A percentile compares a stretch with the other conserved stretches of the same genome.
These are phyloP conservation scores for Xylaria multiplex DNA, from an alignment of 2,329 filamentous ascomycete genomes.

Conservation along the genomic window DNA sequence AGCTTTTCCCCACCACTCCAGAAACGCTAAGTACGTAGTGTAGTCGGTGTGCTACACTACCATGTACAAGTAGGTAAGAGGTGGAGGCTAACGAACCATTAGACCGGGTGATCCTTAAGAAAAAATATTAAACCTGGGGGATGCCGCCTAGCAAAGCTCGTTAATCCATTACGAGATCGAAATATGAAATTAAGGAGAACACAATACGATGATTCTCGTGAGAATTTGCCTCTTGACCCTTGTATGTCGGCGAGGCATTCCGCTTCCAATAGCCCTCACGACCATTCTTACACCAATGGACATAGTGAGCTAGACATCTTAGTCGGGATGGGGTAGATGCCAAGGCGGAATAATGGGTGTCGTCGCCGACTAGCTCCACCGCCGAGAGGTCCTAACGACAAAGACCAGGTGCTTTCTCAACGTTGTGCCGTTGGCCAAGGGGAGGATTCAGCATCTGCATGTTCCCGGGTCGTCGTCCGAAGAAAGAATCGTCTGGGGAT, in stretches of 20 bases:
- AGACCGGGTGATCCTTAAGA: not conserved
- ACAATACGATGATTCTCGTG: not conserved
- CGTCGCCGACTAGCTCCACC: constrained; percentile 38
- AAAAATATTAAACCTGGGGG: constrained; percentile 1
- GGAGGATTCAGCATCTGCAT: constrained; percentile 25
- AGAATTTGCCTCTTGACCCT: constrained; percentile 1
- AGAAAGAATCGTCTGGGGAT: not conserved
- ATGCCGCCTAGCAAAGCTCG: not conserved
- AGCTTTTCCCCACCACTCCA: constrained; percentile 14
- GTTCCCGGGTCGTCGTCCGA: constrained; percentile 7
- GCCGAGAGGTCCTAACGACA: constrained; percentile 11
- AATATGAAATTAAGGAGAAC: not conserved
- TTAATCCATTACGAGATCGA: not conserved
- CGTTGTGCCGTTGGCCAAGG: constrained; percentile 22
- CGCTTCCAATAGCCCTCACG: constrained; percentile 12
- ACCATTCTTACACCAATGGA: constrained; percentile 24
- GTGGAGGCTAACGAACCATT: constrained; percentile 7
- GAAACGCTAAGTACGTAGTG: constrained; percentile 13
- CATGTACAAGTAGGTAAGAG: not conserved
- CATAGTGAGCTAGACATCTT: not conserved
- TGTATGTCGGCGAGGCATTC: constrained; percentile 24
- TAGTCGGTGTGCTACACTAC: not conserved
- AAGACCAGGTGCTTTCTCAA: not conserved
- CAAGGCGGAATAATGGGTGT: constrained; percentile 45
- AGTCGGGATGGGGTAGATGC: constrained; percentile 34